Conservation (phyloP, 208 protist genomes). For the Acanthamoeba culbertsoni region DNA sequence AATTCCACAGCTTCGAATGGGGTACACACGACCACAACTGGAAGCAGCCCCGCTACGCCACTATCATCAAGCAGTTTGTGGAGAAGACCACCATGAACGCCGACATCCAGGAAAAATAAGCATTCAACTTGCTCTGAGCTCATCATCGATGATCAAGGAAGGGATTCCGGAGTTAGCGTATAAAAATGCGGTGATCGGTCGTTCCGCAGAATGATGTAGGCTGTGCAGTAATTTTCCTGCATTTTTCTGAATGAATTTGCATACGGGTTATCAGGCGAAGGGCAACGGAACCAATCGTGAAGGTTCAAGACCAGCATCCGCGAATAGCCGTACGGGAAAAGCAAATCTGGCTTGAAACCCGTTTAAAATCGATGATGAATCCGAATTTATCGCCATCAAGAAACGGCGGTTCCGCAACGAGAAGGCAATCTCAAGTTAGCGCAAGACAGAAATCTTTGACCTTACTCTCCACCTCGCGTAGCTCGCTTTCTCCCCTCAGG, state of each 20-base stretch:
- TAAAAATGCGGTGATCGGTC: too few relatives aligned
- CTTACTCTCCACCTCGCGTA: not conserved
- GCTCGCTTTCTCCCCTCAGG: not conserved
- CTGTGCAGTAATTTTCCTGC: too few relatives aligned
- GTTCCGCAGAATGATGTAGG: too few relatives aligned
- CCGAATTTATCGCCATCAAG: not conserved
- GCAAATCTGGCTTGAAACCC: not conserved
- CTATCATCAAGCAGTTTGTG: constrained; percentile 21
- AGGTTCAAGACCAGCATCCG: not conserved
- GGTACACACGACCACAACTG: constrained; percentile 35
- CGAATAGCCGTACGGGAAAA: too few relatives aligned
- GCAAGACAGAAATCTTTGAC: not conserved
- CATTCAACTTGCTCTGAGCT: too few relatives aligned
- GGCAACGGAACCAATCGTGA: not conserved
- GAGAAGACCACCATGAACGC: not conserved
- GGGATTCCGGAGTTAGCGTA: too few relatives aligned
- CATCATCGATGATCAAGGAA: not conserved
- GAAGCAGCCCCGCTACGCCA: not conserved
- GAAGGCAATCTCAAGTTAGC: not conserved
- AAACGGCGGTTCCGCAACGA: not conserved
- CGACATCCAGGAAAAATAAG: not conserved
- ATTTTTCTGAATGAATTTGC: too few relatives aligned
- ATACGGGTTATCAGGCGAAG: not conserved
- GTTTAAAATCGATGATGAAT: not conserved
- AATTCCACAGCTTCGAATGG: not conserved